Evolutionary conservation across 2,329 filamentous ascomycete species (phyloP).

Genomic region (Kalmusia sp.): DNA sequence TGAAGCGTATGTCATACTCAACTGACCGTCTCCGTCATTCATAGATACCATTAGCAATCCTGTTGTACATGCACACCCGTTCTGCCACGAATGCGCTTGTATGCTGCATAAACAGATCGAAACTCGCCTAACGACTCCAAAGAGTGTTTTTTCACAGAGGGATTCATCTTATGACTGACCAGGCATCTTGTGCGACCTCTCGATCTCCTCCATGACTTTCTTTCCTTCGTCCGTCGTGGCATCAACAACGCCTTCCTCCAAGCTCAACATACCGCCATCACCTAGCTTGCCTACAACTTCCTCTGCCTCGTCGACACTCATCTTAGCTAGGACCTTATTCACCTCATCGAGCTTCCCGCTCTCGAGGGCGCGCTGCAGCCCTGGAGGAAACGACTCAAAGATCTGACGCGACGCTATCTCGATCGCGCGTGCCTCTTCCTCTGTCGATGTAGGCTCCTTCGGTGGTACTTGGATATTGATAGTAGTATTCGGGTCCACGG

Average conservation of each 20-base stretch:
- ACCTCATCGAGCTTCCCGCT: slow-evolving; percentile 89
- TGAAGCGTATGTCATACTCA: slow-evolving; percentile 1
- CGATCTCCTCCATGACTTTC: slow-evolving; percentile 76
- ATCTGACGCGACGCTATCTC: slow-evolving; percentile 70
- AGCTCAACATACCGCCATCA: slow-evolving; percentile 84
- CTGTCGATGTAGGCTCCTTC: slow-evolving; percentile 49
- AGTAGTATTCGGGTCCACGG: slow-evolving; percentile 89
- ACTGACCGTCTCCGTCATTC: background rate
- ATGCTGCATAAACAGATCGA: background rate
- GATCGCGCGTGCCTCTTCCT: slow-evolving; percentile 67
- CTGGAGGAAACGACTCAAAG: slow-evolving; percentile 83
- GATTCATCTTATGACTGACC: slow-evolving; percentile 49
- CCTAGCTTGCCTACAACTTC: slow-evolving; percentile 81
- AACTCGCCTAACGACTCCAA: too few species aligned
- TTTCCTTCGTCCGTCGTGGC: slow-evolving; percentile 88
- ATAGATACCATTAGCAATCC: slow-evolving; percentile 5
- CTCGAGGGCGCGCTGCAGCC: slow-evolving; percentile 81
- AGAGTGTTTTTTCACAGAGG: too few species aligned
- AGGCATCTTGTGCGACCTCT: slow-evolving; percentile 47
- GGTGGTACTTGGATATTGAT: slow-evolving; percentile 88
- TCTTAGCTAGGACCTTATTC: slow-evolving; percentile 85
- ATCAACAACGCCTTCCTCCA: slow-evolving; percentile 94
- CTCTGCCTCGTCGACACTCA: slow-evolving; percentile 88
- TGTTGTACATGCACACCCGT: slow-evolving; percentile 3
- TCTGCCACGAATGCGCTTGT: background rate